These are phyloP conservation scores for Globisporangium iwayamae DNA, from an alignment of 352 stramenopile genomes.

Conservation along the genomic window DNA sequence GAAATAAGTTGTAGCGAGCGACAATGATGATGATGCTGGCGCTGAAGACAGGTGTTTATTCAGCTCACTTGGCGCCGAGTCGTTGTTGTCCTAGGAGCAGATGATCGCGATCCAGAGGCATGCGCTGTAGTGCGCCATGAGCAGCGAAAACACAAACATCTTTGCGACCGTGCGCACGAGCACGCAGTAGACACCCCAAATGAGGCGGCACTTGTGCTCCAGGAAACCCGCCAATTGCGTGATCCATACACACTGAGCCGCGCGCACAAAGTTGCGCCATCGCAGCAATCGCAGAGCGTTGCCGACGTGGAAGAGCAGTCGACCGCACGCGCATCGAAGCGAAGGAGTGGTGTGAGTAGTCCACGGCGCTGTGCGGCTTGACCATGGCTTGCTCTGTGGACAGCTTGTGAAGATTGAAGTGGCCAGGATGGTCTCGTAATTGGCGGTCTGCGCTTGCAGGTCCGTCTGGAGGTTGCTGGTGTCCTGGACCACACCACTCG, in stretches of 20 bases:
- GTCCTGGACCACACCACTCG: neutral
- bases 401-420: conserved; percentile 12
- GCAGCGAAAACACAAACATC: neutral
- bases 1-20: neutral
- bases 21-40: neutral
- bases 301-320: conserved; percentile 1
- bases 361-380: neutral
- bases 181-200: conserved; percentile 7
- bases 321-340: neutral
- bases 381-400: neutral
- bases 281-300: conserved; percentile 1
- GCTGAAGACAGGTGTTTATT: too few relatives aligned
- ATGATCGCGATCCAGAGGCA: conserved; percentile 4
- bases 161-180: neutral
- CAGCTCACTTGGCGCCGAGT: neutral
- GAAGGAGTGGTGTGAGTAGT: neutral
- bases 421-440: conserved; percentile 15
- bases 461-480: conserved; percentile 3
- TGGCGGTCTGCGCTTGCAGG: conserved; percentile 6
- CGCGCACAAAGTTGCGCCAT: neutral
- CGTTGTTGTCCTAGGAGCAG: neutral
- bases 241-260: neutral
- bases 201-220: neutral
- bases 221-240: neutral
- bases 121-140: conserved; percentile 5